Evolutionary conservation across 129 eudicot species (phyloP), one percentile per base, ranked within the genome.

Genomic region (Deinandra increscens): DNA sequence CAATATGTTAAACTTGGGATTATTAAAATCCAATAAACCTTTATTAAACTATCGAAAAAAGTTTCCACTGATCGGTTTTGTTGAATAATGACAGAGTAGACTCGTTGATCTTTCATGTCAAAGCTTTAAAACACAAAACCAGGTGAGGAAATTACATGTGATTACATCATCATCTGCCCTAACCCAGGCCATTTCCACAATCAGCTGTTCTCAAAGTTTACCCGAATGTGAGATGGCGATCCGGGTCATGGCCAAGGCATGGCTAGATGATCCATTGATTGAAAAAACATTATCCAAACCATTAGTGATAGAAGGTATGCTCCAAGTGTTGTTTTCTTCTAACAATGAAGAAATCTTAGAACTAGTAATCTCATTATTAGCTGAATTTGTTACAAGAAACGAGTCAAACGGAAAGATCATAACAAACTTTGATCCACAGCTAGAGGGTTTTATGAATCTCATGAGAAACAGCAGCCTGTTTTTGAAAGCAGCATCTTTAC

Each of bases 401-500:
- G 93, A 84, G 48, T 58, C 36, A 7, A 82, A 75, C 39, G 68
- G 73, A 6, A 80, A 66, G 42, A 72, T 75, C 55, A 78, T 89
- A 55, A 53, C 80, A 60, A 81, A 68, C 66, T 74, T 84, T 7
- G 96, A 89, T 45, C 90, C 90, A 33, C 81, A 80, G 29, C 96
- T 89, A 5, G 84, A 81, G 8, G 84, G 86, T 41, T 84, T 79
- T 60, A 37, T 76, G 49, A 78, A 66, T 64, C 71, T 84, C 38
- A 49, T 89, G 73, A 81, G 83, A 62, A 89, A 84, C 55, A 86
- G 79, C 46, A 89, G 84, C 74, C 61, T 89, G 23, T 89, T 89
- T 68, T 74, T 89, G 62, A 89, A 89, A 78, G 90, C 90, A 9
- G 90, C 96, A 12, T 72, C 77, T 18, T 44, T 89, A 33, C 93